phyloP scores from a whole-genome alignment of 2,329 filamentous ascomycete species.

The Calonectria pteridis region DNA sequence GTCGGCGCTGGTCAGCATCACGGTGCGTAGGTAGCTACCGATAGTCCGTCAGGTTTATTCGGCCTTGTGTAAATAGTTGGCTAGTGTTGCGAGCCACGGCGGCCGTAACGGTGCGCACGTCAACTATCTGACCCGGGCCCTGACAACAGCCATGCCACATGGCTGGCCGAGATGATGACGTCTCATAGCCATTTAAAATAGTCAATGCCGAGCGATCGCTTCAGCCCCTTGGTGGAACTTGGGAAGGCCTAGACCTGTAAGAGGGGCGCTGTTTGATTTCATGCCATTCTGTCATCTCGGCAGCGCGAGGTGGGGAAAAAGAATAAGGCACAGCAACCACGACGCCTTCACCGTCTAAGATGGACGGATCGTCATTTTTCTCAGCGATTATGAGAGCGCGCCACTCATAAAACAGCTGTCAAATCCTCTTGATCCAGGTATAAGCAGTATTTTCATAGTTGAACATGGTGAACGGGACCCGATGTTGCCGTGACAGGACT shows the following conservation, averaged over 20 bases:
- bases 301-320: not conserved
- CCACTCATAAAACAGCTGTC: slow-evolving; percentile 1
- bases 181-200: slow-evolving; percentile 24
- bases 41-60: not conserved
- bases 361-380: not conserved
- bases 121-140: slow-evolving; percentile 28
- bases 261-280: slow-evolving; percentile 7
- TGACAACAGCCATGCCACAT: slow-evolving; percentile 39
- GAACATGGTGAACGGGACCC: slow-evolving; percentile 1
- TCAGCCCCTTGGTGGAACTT: slow-evolving; percentile 29
- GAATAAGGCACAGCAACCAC: not conserved
- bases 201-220: slow-evolving; percentile 19
- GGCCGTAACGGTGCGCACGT: slow-evolving; percentile 18
- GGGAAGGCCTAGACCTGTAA: slow-evolving; percentile 13
- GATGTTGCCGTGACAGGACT: slow-evolving; percentile 30
- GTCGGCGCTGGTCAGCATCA: slow-evolving; percentile 14
- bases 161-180: slow-evolving; percentile 27
- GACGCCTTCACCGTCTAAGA: not conserved
- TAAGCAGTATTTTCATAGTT: not conserved
- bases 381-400: slow-evolving; percentile 8
- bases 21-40: not conserved
- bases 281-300: slow-evolving; percentile 16
- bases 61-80: not conserved
- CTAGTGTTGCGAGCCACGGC: slow-evolving; percentile 18
- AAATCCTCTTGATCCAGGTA: slow-evolving; percentile 26